Conservation (phyloP, 2,329 filamentous ascomycete species). For the Calonectria fujianensis region DNA sequence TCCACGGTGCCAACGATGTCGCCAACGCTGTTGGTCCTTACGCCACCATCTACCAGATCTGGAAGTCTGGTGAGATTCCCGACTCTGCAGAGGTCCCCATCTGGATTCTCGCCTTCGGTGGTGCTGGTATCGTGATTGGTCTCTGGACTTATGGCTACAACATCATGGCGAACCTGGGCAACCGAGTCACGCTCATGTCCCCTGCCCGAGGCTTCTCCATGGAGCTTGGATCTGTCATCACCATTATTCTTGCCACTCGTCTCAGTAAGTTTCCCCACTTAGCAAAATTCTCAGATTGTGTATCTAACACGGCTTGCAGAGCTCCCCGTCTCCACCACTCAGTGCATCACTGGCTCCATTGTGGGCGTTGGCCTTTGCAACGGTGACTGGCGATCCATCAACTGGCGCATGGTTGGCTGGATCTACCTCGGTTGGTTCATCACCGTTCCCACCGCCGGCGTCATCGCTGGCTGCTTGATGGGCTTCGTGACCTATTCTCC, state of each 20-base stretch:
- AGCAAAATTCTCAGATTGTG: not conserved
- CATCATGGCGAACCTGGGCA: conserved; percentile 78
- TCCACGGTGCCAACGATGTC: conserved; percentile 81
- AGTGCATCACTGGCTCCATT: conserved; percentile 78
- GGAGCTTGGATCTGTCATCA: conserved; percentile 77
- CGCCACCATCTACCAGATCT: conserved; percentile 78
- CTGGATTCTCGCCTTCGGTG: conserved; percentile 76
- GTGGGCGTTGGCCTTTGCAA: conserved; percentile 78
- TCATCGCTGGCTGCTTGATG: conserved; percentile 77
- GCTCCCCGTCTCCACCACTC: conserved; percentile 79
- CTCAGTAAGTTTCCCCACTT: conserved; percentile 63
- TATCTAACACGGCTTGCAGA: conserved; percentile 56
- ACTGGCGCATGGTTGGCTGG: conserved; percentile 78
- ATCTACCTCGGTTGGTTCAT: conserved; percentile 77
- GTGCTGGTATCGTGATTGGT: conserved; percentile 71
- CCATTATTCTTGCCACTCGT: conserved; percentile 78
- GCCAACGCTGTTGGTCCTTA: conserved; percentile 78
- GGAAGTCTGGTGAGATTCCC: conserved; percentile 68
- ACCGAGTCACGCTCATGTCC: conserved; percentile 78
- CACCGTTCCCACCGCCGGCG: conserved; percentile 74
- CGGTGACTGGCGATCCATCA: conserved; percentile 74
- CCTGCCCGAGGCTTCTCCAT: conserved; percentile 76
- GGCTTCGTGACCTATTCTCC: conserved; percentile 78
- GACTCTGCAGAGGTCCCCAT: conserved; percentile 69
- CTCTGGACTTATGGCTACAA: conserved; percentile 78